phyloP scores from a whole-genome alignment of 495 filamentous ascomycete species.

The Aspergillus conjunctus region DNA sequence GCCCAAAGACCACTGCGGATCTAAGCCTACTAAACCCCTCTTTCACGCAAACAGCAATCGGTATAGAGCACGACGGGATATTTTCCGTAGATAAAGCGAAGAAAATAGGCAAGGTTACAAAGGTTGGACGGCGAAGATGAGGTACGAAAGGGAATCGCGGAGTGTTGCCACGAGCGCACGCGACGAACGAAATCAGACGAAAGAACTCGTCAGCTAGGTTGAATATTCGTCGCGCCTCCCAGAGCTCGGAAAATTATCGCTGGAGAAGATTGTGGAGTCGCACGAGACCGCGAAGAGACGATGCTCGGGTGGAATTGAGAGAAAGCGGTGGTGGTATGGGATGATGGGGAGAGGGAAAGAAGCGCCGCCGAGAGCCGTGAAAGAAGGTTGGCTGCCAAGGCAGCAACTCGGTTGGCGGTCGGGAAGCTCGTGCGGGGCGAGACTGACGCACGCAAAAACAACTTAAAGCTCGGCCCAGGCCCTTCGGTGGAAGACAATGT shows the following conservation, averaged over 20 bases:
- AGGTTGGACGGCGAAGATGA: slow-evolving; percentile 8
- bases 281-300: not conserved
- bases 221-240: not conserved
- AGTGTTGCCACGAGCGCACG: slow-evolving; percentile 15
- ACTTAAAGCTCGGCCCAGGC: not conserved
- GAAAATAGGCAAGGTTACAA: not conserved
- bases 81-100: not conserved
- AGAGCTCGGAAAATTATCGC: not conserved
- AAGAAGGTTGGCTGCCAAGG: slow-evolving; percentile 21
- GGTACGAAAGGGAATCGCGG: slow-evolving; percentile 10
- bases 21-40: not conserved
- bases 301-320: not conserved
- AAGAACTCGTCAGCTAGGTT: slow-evolving; percentile 1
- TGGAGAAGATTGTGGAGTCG: not conserved
- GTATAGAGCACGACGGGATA: not conserved
- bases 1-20: slow-evolving; percentile 22
- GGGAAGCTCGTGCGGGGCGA: slow-evolving; percentile 26
- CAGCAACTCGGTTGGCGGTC: slow-evolving; percentile 18
- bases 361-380: slow-evolving; percentile 9
- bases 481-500: not conserved
- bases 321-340: slow-evolving; percentile 8
- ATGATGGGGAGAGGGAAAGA: slow-evolving; percentile 16
- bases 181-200: slow-evolving; percentile 13
- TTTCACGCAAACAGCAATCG: not conserved
- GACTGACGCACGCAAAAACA: slow-evolving; percentile 1